Percentiles rank a stretch among this genome's conserved stretches.
Conservation (phyloP, 2,329 filamentous ascomycete species). For the Cadophora gregata region DNA sequence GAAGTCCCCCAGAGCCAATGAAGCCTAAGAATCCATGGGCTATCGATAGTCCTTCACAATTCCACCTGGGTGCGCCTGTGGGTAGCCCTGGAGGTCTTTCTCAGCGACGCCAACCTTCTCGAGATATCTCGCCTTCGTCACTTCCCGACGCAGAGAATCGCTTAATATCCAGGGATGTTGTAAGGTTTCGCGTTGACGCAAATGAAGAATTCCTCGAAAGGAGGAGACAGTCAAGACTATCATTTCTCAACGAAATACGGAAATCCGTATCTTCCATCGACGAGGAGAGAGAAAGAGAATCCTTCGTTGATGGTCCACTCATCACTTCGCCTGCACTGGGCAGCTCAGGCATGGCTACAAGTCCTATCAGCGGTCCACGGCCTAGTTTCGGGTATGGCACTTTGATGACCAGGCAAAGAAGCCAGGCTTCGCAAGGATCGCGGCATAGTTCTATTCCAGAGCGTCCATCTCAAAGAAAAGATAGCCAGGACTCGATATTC, state of each 20-base stretch:
- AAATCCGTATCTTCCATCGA: conserved; percentile 36
- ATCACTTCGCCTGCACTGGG: conserved; percentile 25
- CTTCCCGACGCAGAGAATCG: conserved; percentile 17
- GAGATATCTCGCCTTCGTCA: conserved; percentile 34
- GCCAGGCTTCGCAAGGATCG: conserved; percentile 34
- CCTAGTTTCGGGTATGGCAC: conserved; percentile 37
- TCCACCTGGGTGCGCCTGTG: conserved; percentile 25
- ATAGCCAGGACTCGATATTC: conserved; percentile 38
- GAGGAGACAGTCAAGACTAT: conserved; percentile 35
- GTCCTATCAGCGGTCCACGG: conserved; percentile 34
- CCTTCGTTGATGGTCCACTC: conserved; percentile 22
- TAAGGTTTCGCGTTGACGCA: conserved; percentile 33
- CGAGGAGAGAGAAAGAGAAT: conserved; percentile 31
- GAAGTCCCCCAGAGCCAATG: conserved; percentile 23
- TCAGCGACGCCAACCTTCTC: conserved; percentile 22
- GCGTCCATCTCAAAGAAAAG: conserved; percentile 27
- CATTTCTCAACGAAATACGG: conserved; percentile 38
- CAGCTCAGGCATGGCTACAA: conserved; percentile 25
- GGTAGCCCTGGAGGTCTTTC: conserved; percentile 14
- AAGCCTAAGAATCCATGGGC: conserved; percentile 37
- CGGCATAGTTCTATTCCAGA: conserved; percentile 38
- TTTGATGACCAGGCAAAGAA: conserved; percentile 38
- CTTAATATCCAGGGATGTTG: conserved; percentile 38
- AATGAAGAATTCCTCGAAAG: conserved; percentile 42
- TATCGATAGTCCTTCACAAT: conserved; percentile 32